Evolutionary conservation across 805 yeast genomes (phyloP).

Genomic region (Yarrowia divulgata): DNA sequence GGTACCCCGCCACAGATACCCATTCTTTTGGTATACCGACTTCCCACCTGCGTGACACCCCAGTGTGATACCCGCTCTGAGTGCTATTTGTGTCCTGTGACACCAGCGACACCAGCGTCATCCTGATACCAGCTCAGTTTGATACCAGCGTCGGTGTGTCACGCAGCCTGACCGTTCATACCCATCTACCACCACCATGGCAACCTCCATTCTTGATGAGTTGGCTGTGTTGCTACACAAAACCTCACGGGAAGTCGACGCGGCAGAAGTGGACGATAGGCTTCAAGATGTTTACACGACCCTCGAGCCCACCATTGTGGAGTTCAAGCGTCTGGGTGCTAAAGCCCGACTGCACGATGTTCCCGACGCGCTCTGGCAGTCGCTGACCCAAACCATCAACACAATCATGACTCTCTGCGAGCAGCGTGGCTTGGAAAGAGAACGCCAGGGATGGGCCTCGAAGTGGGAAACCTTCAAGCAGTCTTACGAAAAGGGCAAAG

Average conservation of each 20-base stretch:
- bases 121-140: too few relatives aligned
- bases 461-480: constrained; percentile 2
- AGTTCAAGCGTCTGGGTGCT: constrained; percentile 14
- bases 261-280: not conserved
- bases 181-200: not conserved
- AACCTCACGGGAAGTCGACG: not conserved
- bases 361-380: constrained; percentile 20
- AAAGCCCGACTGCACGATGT: not conserved
- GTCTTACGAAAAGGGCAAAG: constrained; percentile 25
- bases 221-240: constrained; percentile 14
- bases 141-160: too few relatives aligned
- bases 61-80: not conserved
- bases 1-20: not conserved
- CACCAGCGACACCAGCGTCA: too few relatives aligned
- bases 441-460: constrained; percentile 2
- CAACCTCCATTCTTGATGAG: not conserved
- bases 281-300: not conserved
- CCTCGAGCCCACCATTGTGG: not conserved
- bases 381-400: not conserved
- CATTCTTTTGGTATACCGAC: too few relatives aligned
- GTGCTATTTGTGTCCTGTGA: too few relatives aligned
- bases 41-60: not conserved
- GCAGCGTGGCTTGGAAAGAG: constrained; percentile 11
- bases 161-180: not conserved
- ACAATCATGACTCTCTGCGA: constrained; percentile 8